Evolutionary conservation across 352 stramenopile genomes (phyloP).

Genomic region (Globisporangium barbulae): DNA sequence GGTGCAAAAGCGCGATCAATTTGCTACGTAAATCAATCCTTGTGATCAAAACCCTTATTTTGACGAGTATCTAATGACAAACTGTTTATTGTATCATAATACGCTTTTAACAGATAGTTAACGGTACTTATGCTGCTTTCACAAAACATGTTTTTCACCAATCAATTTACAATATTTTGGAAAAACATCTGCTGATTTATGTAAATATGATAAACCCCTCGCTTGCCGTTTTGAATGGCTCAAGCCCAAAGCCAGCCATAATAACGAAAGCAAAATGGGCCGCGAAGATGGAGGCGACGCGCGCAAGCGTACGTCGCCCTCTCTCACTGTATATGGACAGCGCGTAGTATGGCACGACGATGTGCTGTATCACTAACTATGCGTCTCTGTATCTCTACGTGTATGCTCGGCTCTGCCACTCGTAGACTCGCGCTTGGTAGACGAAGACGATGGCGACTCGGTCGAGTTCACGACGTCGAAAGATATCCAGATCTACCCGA

Average conservation of each 20-base stretch:
- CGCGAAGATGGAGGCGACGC: conserved; percentile 15
- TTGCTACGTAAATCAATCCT: too few relatives aligned
- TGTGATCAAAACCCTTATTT: too few relatives aligned
- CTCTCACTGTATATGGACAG: not conserved
- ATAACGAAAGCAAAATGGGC: conserved; percentile 10
- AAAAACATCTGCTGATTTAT: too few relatives aligned
- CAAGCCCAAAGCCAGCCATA: conserved; percentile 1
- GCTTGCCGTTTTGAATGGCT: not conserved
- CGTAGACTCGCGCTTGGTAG: conserved; percentile 53
- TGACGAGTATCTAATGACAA: too few relatives aligned
- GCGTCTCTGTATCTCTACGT: conserved; percentile 11
- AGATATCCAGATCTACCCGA: conserved; percentile 83
- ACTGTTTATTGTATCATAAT: too few relatives aligned
- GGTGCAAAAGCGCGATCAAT: too few relatives aligned
- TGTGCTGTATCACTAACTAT: not conserved
- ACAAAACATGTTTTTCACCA: too few relatives aligned
- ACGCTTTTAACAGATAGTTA: too few relatives aligned
- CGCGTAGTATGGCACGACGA: not conserved
- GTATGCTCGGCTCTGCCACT: not conserved
- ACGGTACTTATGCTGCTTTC: too few relatives aligned
- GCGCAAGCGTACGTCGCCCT: conserved; percentile 13
- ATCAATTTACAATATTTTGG: too few relatives aligned
- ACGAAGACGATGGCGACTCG: conserved; percentile 62
- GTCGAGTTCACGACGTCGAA: conserved; percentile 92
- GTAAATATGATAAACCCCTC: not conserved